phyloP scores from a whole-genome alignment of 139 green algal genomes.

The Tetradesmus lagerheimii region DNA sequence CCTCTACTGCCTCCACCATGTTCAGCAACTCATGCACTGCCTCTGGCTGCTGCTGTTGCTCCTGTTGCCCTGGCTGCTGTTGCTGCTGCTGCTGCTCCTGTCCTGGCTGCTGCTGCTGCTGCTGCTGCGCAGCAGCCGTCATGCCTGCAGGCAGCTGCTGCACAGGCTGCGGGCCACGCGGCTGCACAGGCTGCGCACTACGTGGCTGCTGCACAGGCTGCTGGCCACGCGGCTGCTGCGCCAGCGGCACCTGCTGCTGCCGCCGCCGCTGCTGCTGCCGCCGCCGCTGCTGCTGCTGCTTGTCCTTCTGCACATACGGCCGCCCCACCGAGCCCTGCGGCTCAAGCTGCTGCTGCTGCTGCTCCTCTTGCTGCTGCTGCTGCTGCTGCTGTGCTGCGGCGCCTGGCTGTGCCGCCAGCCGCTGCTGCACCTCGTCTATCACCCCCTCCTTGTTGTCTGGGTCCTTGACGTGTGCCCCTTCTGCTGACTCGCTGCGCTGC shows the following conservation, averaged over 20 bases:
- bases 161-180: background rate
- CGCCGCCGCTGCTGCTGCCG: constrained; percentile 1
- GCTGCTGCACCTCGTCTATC: background rate
- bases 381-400: background rate
- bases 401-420: background rate
- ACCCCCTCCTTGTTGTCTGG: background rate
- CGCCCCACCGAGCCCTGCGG: background rate
- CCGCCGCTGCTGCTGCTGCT: background rate
- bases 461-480: background rate
- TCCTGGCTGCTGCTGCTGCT: constrained; percentile 28
- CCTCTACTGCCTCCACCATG: background rate
- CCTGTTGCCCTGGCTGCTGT: background rate
- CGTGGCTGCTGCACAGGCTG: background rate
- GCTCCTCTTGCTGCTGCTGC: constrained; percentile 10
- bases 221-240: background rate
- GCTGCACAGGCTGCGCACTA: background rate
- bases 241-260: background rate
- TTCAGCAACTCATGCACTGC: background rate
- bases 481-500: background rate
- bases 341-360: background rate
- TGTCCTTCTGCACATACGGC: background rate
- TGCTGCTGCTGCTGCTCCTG: background rate
- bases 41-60: background rate
- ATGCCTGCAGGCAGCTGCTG: background rate
- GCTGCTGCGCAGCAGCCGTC: background rate